These are phyloP conservation scores for Cucurbita pepo DNA, from an alignment of 306 rosid genomes.

Conservation along the genomic window DNA sequence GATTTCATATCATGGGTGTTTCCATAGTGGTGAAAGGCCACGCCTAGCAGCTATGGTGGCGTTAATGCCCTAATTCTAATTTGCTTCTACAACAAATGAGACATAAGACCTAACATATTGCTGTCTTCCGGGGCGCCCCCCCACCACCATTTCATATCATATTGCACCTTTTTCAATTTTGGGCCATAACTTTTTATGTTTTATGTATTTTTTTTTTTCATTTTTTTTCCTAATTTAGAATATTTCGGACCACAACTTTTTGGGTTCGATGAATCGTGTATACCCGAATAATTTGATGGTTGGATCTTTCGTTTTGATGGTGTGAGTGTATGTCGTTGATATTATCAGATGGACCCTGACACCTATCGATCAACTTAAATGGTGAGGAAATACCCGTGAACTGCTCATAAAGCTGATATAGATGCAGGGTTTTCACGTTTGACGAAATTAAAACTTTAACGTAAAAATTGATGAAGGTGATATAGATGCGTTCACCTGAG, in stretches of 20 bases:
- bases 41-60: background rate
- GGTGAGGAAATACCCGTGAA: too few species aligned
- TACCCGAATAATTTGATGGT: too few species aligned
- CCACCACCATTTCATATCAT: background rate
- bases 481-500: too few species aligned
- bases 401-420: too few species aligned
- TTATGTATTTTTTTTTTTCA: background rate
- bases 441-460: too few species aligned
- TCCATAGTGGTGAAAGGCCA: background rate
- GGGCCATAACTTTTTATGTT: background rate
- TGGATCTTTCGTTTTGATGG: too few species aligned
- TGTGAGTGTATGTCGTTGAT: too few species aligned
- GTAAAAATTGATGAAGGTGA: background rate
- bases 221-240: background rate
- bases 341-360: too few species aligned
- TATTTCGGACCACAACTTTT: background rate
- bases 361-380: too few species aligned
- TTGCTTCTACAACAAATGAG: background rate
- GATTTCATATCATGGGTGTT: conserved; percentile 5
- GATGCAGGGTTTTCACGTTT: too few species aligned
- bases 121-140: background rate
- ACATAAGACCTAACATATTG: background rate
- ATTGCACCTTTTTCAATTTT: background rate
- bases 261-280: background rate
- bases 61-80: background rate